These are phyloP conservation scores for Solanum peruvianum DNA, from an alignment of 257 asterid genomes.

Conservation along the genomic window DNA sequence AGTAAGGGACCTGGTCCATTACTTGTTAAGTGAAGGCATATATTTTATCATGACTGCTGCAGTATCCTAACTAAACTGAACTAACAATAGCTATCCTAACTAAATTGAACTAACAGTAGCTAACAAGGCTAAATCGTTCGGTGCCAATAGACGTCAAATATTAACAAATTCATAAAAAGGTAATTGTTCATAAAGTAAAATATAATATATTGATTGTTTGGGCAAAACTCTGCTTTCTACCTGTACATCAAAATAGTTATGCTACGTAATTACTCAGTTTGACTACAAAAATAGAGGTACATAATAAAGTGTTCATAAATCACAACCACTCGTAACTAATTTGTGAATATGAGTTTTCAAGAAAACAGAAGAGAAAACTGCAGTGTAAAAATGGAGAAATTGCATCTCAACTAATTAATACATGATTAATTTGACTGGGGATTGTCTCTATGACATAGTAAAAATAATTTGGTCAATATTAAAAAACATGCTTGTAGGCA, in stretches of 20 bases:
- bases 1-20: too few relatives aligned
- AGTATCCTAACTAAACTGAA: too few relatives aligned
- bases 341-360: background rate
- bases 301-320: background rate
- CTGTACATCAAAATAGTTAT: background rate
- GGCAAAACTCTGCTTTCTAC: background rate
- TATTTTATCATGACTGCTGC: too few relatives aligned
- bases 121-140: too few relatives aligned
- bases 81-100: too few relatives aligned
- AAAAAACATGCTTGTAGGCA: background rate
- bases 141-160: too few relatives aligned
- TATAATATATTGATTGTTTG: background rate
- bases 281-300: background rate
- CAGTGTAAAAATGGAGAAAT: background rate
- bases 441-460: background rate
- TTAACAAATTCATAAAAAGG: background rate
- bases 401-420: background rate
- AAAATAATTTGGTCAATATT: background rate
- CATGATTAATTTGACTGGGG: background rate
- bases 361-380: background rate
- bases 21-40: too few relatives aligned
- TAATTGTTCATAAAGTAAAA: too few relatives aligned
- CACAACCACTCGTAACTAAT: background rate
- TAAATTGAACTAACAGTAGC: too few relatives aligned
- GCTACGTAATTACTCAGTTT: background rate